Evolutionary conservation across 208 protist genomes (phyloP).

Genomic region (Trypanosoma avium): DNA sequence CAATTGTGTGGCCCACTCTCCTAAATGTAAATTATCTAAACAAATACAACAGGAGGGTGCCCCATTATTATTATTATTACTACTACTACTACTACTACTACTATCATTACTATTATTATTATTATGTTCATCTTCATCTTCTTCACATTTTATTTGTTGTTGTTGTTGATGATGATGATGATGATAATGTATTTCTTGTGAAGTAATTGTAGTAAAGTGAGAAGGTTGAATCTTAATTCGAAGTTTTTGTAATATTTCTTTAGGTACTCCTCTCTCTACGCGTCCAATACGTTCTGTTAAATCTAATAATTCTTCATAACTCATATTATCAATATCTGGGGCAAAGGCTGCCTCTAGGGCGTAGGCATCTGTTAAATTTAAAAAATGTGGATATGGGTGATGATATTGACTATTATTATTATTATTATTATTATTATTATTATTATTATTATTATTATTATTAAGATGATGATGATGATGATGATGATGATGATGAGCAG

Average conservation of each 20-base stretch:
- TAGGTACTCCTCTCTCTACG: conserved; percentile 20
- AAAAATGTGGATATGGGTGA: no score
- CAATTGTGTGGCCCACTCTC: conserved; percentile 14
- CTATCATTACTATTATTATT: neutral
- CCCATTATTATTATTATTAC: neutral
- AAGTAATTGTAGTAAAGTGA: conserved; percentile 16
- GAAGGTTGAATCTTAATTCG: conserved; percentile 4
- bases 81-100: neutral
- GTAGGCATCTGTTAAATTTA: conserved; percentile 1
- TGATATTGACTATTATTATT: no score
- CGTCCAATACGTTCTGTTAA: conserved; percentile 21
- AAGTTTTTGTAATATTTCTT: conserved; percentile 7
- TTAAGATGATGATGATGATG: no score
- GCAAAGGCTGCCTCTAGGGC: conserved; percentile 14
- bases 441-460: neutral
- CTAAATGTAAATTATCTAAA: conserved; percentile 22
- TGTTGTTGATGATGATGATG: neutral
- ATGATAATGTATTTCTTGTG: no score
- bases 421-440: neutral
- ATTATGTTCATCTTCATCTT: neutral
- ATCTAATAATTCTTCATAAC: conserved; percentile 26
- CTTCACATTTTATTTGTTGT: no score
- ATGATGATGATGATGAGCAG: no score
- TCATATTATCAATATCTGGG: conserved; percentile 30
- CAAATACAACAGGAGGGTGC: conserved; percentile 24